Percentiles rank a stretch among this genome's conserved stretches.
These are phyloP conservation scores for Combretum micranthum DNA, from an alignment of 345 rosid genomes.

Conservation along the genomic window DNA sequence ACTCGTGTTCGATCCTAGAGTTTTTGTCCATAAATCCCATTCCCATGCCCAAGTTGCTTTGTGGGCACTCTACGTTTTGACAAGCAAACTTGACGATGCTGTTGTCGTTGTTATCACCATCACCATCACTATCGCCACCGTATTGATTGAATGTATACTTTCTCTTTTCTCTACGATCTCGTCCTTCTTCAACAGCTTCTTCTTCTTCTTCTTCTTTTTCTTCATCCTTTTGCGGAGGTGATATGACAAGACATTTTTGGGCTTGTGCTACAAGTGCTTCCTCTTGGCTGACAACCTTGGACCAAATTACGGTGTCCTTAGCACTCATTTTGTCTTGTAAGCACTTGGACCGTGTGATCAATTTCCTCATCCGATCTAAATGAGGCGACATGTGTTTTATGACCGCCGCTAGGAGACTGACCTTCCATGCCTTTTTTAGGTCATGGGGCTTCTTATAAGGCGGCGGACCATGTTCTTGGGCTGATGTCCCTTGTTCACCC, in stretches of 20 bases:
- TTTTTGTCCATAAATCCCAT: conserved; percentile 32
- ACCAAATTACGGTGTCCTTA: conserved; percentile 51
- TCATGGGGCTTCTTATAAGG: conserved; percentile 67
- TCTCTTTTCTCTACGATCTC: conserved; percentile 12
- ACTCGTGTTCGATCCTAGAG: conserved; percentile 35
- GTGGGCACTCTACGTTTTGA: conserved; percentile 24
- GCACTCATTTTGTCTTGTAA: conserved; percentile 72
- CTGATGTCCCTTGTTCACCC: conserved; percentile 42
- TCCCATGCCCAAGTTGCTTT: conserved; percentile 19
- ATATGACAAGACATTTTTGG: conserved; percentile 28
- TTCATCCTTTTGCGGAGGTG: conserved; percentile 17
- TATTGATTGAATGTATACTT: conserved; percentile 13
- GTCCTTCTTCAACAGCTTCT: conserved; percentile 3
- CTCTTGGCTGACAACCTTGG: conserved; percentile 49
- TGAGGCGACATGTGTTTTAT: conserved; percentile 58
- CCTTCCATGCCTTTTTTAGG: conserved; percentile 71
- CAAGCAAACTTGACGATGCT: conserved; percentile 24
- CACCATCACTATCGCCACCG: neutral
- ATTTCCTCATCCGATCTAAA: conserved; percentile 28
- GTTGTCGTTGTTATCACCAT: neutral
- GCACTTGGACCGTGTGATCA: conserved; percentile 58
- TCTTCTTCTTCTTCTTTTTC: conserved; percentile 7
- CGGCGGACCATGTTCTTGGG: conserved; percentile 44
- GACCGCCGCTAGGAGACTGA: conserved; percentile 53
- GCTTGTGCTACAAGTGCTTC: conserved; percentile 26